phyloP scores from a whole-genome alignment of 1,284 basidiomycete species.

The Singerocomus rubriflavus region DNA sequence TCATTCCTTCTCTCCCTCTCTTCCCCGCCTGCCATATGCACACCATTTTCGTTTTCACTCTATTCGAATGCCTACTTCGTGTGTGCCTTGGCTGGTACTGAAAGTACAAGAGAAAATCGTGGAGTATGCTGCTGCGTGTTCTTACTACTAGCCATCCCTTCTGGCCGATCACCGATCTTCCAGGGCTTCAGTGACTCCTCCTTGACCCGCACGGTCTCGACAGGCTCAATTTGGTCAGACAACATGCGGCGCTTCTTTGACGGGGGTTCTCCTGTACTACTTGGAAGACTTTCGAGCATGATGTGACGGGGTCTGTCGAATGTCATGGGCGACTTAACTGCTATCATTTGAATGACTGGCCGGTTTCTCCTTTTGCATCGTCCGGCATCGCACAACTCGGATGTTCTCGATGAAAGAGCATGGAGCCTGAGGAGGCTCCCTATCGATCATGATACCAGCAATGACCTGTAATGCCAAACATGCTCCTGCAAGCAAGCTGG shows the following conservation, averaged over 20 bases:
- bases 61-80: too few species aligned
- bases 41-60: too few species aligned
- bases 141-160: conserved; percentile 49
- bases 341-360: not conserved
- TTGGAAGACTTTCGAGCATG: conserved; percentile 8
- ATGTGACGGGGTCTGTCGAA: conserved; percentile 12
- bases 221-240: conserved; percentile 17
- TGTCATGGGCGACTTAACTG: not conserved
- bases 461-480: too few species aligned
- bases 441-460: too few species aligned
- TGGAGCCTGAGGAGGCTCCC: too few species aligned
- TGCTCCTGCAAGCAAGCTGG: too few species aligned
- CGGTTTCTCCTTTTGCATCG: conserved; percentile 41
- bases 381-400: conserved; percentile 75
- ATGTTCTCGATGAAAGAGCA: conserved; percentile 95
- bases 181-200: conserved; percentile 26
- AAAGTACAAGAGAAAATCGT: not conserved
- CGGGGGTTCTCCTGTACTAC: conserved; percentile 28
- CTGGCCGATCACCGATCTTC: conserved; percentile 49
- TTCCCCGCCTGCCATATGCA: too few species aligned
- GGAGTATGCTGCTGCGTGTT: conserved; percentile 24
- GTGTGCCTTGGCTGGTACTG: too few species aligned
- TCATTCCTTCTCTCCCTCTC: too few species aligned
- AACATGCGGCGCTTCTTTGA: conserved; percentile 42
- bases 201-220: conserved; percentile 12